Conservation (phyloP, 306 rosid species). For the Glycine soja region DNA sequence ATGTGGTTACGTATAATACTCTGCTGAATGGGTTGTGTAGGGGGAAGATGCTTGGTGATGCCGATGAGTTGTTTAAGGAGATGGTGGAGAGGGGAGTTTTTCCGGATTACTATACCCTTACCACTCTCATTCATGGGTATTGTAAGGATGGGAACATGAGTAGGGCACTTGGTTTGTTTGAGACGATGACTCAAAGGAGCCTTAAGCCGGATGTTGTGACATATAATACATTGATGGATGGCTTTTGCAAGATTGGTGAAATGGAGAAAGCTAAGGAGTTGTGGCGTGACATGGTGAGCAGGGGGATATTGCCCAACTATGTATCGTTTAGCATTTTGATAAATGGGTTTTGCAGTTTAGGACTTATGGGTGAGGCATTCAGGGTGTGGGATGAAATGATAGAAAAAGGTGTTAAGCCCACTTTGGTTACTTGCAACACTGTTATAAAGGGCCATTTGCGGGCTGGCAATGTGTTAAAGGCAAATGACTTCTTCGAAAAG, state of each 20-base stretch:
- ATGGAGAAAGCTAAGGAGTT: slow-evolving; percentile 77
- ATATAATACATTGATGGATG: slow-evolving; percentile 81
- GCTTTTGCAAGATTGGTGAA: slow-evolving; percentile 88
- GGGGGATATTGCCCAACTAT: slow-evolving; percentile 66
- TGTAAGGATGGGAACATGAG: slow-evolving; percentile 80
- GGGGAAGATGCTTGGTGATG: slow-evolving; percentile 77
- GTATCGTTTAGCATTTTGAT: slow-evolving; percentile 77
- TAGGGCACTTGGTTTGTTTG: slow-evolving; percentile 67
- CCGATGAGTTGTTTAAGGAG: slow-evolving; percentile 74
- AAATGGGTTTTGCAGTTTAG: slow-evolving; percentile 80
- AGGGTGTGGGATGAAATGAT: slow-evolving; percentile 86
- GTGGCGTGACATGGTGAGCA: slow-evolving; percentile 74
- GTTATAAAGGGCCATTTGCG: slow-evolving; percentile 82
- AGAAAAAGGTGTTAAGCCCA: slow-evolving; percentile 73
- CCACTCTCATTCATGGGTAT: slow-evolving; percentile 88
- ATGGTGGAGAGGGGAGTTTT: slow-evolving; percentile 87
- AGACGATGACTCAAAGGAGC: slow-evolving; percentile 63
- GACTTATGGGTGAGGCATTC: slow-evolving; percentile 69
- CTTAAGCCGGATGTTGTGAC: slow-evolving; percentile 87
- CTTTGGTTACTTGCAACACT: slow-evolving; percentile 75
- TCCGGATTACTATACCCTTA: slow-evolving; percentile 86
- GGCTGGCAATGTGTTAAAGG: slow-evolving; percentile 65
- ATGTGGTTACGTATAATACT: slow-evolving; percentile 79
- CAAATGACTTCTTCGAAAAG: slow-evolving; percentile 64
- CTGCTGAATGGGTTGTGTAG: slow-evolving; percentile 82